Percentiles rank a stretch among this genome's conserved stretches.
phyloP scores from a whole-genome alignment of 2,329 filamentous ascomycete genomes.

The Neofusicoccum kwambonambiense region DNA sequence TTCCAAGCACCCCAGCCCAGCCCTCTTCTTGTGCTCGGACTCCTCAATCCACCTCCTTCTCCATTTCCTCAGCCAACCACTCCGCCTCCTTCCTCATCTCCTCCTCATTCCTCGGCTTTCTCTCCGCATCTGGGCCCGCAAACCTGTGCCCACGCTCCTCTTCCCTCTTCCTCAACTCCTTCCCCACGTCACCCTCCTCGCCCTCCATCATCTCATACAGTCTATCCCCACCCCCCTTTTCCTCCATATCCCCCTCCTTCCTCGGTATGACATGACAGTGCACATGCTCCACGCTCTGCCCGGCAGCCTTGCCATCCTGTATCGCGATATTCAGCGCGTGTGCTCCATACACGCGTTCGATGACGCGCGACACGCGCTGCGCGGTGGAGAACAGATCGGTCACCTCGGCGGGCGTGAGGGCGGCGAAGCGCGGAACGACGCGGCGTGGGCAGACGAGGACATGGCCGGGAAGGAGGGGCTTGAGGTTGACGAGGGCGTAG shows the following conservation, averaged over 20 bases:
- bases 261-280: slow-evolving; percentile 91
- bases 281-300: slow-evolving; percentile 90
- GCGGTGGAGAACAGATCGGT: slow-evolving; percentile 84
- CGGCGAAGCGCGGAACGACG: slow-evolving; percentile 68
- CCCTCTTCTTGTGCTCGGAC: too few relatives aligned
- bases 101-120: slow-evolving; percentile 63
- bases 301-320: slow-evolving; percentile 88
- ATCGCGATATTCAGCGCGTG: slow-evolving; percentile 88
- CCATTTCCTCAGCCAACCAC: slow-evolving; percentile 60
- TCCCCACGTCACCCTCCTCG: slow-evolving; percentile 80
- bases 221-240: slow-evolving; percentile 63
- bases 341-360: slow-evolving; percentile 61
- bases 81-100: slow-evolving; percentile 81
- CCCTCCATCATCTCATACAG: slow-evolving; percentile 82
- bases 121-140: slow-evolving; percentile 68
- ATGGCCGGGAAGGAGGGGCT: slow-evolving; percentile 89
- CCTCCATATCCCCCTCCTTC: slow-evolving; percentile 56
- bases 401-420: slow-evolving; percentile 71
- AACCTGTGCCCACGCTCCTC: slow-evolving; percentile 57
- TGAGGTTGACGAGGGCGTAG: slow-evolving; percentile 92
- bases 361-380: slow-evolving; percentile 75
- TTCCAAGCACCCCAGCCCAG: background rate
- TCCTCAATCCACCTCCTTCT: slow-evolving; percentile 34
- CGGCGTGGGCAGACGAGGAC: slow-evolving; percentile 80
- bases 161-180: slow-evolving; percentile 60